A percentile compares a stretch with the other conserved stretches of the same genome.
These are phyloP conservation scores for Rhodotorula mucilaginosa DNA, from an alignment of 1,284 basidiomycete genomes.

Conservation along the genomic window DNA sequence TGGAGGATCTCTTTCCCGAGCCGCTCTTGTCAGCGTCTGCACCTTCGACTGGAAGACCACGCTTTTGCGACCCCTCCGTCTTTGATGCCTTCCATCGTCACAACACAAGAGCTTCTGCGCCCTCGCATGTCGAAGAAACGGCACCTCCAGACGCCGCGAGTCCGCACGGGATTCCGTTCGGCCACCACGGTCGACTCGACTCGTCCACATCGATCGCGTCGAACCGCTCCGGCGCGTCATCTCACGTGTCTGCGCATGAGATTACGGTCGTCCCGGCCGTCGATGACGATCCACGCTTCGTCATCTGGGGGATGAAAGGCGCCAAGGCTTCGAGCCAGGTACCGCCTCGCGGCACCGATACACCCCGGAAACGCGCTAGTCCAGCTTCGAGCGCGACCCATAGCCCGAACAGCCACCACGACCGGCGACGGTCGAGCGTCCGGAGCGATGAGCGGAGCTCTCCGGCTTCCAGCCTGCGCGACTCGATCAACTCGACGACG, in stretches of 20 bases:
- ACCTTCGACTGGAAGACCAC: background rate
- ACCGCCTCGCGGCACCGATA: background rate
- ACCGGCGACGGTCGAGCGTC: conserved; percentile 9
- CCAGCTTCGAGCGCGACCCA: conserved; percentile 23
- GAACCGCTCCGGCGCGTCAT: conserved; percentile 19
- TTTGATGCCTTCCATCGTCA: conserved; percentile 30
- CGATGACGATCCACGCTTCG: conserved; percentile 77
- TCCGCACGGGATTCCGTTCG: conserved; percentile 1
- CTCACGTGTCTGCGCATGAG: conserved; percentile 5
- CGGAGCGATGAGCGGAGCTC: conserved; percentile 3
- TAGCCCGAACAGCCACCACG: conserved; percentile 26
- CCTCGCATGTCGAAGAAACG: too few relatives aligned
- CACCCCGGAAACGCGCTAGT: conserved; percentile 47
- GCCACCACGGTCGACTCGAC: conserved; percentile 27
- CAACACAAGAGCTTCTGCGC: background rate
- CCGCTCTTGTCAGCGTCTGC: too few relatives aligned
- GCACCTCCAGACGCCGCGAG: background rate
- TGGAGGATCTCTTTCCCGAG: conserved; percentile 5
- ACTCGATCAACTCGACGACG: conserved; percentile 16
- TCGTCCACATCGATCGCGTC: conserved; percentile 33
- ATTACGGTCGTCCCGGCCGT: conserved; percentile 54
- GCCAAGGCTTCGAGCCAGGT: background rate
- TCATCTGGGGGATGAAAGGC: conserved; percentile 66
- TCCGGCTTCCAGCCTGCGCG: conserved; percentile 29
- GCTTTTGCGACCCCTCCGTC: conserved; percentile 26